Percentiles rank a stretch among this genome's conserved stretches.
Evolutionary conservation across 2,329 filamentous ascomycete genomes (phyloP).

Genomic region (Venturia asperata): DNA sequence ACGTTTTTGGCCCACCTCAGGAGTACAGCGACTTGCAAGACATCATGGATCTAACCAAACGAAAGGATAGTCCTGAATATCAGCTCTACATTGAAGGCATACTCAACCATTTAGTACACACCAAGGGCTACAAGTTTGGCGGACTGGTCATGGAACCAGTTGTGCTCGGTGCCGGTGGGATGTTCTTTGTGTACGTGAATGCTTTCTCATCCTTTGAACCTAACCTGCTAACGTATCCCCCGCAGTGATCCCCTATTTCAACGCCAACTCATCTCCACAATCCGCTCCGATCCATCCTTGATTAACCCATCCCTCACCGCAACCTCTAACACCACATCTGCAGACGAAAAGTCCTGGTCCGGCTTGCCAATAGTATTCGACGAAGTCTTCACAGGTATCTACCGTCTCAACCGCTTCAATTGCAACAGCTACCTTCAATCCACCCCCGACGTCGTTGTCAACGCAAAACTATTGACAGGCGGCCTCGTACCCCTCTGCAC

Average conservation of each 20-base stretch:
- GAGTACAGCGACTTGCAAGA: constrained; percentile 29
- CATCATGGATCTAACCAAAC: constrained; percentile 35
- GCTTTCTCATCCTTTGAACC: not conserved
- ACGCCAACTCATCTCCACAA: constrained; percentile 57
- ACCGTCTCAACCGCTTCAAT: constrained; percentile 67
- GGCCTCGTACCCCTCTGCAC: constrained; percentile 70
- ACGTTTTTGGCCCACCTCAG: constrained; percentile 39
- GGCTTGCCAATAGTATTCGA: constrained; percentile 76
- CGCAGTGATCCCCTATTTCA: constrained; percentile 74
- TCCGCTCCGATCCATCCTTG: constrained; percentile 53
- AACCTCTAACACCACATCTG: constrained; percentile 20
- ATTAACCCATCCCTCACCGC: constrained; percentile 37
- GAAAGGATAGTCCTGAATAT: constrained; percentile 47
- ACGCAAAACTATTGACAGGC: constrained; percentile 78
- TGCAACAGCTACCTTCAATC: constrained; percentile 62
- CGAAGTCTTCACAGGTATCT: constrained; percentile 81
- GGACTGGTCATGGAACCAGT: constrained; percentile 75
- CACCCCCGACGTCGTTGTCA: constrained; percentile 67
- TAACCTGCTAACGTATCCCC: constrained; percentile 19
- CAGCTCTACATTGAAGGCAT: constrained; percentile 51
- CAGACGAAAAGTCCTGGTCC: constrained; percentile 47
- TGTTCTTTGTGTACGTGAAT: constrained; percentile 63
- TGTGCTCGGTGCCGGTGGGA: constrained; percentile 74
- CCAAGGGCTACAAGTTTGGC: constrained; percentile 61
- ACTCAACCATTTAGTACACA: constrained; percentile 46